Conservation (phyloP, 2,329 filamentous ascomycete genomes). For the Alternaria consortialis region DNA sequence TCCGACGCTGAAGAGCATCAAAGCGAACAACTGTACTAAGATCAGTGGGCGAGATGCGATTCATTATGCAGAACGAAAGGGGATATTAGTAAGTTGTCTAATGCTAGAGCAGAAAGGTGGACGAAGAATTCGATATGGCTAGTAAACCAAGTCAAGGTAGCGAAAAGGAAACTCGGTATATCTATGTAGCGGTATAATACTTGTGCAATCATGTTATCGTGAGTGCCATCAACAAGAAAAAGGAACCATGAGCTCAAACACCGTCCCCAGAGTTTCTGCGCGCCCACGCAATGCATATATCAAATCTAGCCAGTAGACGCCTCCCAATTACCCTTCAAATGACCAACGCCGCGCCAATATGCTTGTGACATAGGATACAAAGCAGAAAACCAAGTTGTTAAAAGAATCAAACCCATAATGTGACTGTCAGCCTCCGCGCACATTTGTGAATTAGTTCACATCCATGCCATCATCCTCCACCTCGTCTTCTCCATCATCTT, state of each 20-base stretch:
- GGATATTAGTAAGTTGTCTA: slow-evolving; percentile 33
- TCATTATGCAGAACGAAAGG: slow-evolving; percentile 51
- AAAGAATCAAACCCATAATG: neutral
- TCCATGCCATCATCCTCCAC: slow-evolving; percentile 56
- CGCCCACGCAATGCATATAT: slow-evolving; percentile 21
- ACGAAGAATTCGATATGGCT: slow-evolving; percentile 24
- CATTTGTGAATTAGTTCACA: slow-evolving; percentile 38
- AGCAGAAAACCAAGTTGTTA: neutral
- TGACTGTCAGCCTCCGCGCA: no score
- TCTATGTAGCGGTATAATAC: slow-evolving; percentile 12
- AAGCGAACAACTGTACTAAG: slow-evolving; percentile 46
- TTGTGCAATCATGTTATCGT: slow-evolving; percentile 14
- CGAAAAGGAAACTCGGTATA: neutral
- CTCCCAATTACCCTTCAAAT: slow-evolving; percentile 1
- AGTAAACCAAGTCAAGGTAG: neutral
- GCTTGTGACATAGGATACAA: slow-evolving; percentile 10
- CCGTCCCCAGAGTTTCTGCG: neutral
- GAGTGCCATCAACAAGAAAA: neutral
- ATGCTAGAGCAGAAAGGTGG: slow-evolving; percentile 31
- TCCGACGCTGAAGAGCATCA: slow-evolving; percentile 39
- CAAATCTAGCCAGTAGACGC: slow-evolving; percentile 2
- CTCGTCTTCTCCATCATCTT: slow-evolving; percentile 55
- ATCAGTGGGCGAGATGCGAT: slow-evolving; percentile 53
- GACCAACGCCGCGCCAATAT: slow-evolving; percentile 30
- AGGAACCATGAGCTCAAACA: neutral